Percentiles rank a stretch among this genome's conserved stretches.
Evolutionary conservation across 2,329 filamentous ascomycete genomes (phyloP).

Genomic region (Calcarisporium arbuscula): DNA sequence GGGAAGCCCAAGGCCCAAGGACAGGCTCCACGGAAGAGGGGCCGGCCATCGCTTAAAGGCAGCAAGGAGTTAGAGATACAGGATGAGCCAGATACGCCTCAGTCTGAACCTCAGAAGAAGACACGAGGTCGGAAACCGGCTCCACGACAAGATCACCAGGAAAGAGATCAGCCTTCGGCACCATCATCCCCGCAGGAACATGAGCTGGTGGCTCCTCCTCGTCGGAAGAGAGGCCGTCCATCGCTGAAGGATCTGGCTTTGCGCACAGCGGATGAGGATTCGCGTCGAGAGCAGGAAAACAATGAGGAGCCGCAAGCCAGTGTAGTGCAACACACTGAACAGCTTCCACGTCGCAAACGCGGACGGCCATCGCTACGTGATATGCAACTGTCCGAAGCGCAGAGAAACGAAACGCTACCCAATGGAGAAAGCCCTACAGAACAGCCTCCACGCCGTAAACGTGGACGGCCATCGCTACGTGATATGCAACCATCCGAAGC

Average conservation of each 20-base stretch:
- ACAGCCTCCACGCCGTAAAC: constrained; percentile 10
- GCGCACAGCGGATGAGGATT: background rate
- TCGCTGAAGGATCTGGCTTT: constrained; percentile 13
- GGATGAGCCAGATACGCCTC: constrained; percentile 10
- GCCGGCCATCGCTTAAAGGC: constrained; percentile 17
- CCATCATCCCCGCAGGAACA: constrained; percentile 2
- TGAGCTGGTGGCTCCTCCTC: constrained; percentile 4
- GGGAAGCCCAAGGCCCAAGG: background rate
- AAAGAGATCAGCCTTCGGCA: constrained; percentile 6
- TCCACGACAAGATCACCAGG: too few relatives aligned
- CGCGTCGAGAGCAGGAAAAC: constrained; percentile 6
- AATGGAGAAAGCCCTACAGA: background rate
- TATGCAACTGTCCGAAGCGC: background rate
- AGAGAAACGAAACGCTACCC: background rate
- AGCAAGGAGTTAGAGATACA: constrained; percentile 11
- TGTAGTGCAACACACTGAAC: too few relatives aligned
- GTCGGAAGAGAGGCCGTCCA: constrained; percentile 12
- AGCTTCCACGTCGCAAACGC: constrained; percentile 12
- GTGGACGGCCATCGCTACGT: constrained; percentile 15
- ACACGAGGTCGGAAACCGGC: too few relatives aligned
- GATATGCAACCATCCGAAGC: constrained; percentile 3
- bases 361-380: constrained; percentile 15
- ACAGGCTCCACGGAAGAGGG: constrained; percentile 18
- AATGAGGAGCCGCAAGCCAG: background rate
- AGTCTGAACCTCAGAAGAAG: too few relatives aligned